Percentiles rank a stretch among this genome's conserved stretches.
Evolutionary conservation across 1,139 yeast species (phyloP).

Genomic region (Candida neerlandica): DNA sequence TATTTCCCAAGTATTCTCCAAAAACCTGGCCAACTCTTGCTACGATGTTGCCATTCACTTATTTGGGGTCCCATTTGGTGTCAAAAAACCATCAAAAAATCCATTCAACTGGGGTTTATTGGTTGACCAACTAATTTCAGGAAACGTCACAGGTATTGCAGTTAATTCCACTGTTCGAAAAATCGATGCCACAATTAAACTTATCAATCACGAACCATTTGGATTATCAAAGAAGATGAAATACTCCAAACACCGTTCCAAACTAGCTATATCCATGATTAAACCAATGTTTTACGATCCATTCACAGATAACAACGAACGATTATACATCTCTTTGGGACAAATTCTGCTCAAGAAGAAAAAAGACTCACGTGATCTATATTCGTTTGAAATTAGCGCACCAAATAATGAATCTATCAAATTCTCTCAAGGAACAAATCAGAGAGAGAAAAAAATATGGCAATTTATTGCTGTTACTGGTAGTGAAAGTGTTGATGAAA

Average conservation of each 20-base stretch:
- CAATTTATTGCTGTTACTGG: slow-evolving; percentile 77
- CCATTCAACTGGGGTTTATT: slow-evolving; percentile 73
- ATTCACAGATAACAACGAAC: slow-evolving; percentile 58
- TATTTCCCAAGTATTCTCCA: slow-evolving; percentile 75
- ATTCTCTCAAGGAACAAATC: slow-evolving; percentile 73
- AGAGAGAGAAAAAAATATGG: slow-evolving; percentile 58
- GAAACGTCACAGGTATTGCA: slow-evolving; percentile 77
- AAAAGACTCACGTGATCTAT: slow-evolving; percentile 33
- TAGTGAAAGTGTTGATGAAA: slow-evolving; percentile 74
- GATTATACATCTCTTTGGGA: slow-evolving; percentile 60
- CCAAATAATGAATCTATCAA: slow-evolving; percentile 50
- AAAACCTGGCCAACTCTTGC: slow-evolving; percentile 60
- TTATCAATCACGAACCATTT: slow-evolving; percentile 58
- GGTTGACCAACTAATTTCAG: slow-evolving; percentile 75
- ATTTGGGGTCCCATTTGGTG: slow-evolving; percentile 70
- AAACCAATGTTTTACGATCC: slow-evolving; percentile 68
- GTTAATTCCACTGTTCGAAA: slow-evolving; percentile 80
- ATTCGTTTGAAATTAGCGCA: slow-evolving; percentile 52
- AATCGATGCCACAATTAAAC: slow-evolving; percentile 71
- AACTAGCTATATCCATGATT: slow-evolving; percentile 58
- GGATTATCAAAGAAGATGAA: slow-evolving; percentile 25
- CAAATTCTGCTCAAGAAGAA: slow-evolving; percentile 44
- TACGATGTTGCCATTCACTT: slow-evolving; percentile 72
- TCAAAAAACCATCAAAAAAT: slow-evolving; percentile 51
- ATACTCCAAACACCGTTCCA: slow-evolving; percentile 41